Evolutionary conservation across 768 basidiomycete species (phyloP), one percentile per base, ranked within the genome.

Genomic region (Porpolomopsis calyptriformis): DNA sequence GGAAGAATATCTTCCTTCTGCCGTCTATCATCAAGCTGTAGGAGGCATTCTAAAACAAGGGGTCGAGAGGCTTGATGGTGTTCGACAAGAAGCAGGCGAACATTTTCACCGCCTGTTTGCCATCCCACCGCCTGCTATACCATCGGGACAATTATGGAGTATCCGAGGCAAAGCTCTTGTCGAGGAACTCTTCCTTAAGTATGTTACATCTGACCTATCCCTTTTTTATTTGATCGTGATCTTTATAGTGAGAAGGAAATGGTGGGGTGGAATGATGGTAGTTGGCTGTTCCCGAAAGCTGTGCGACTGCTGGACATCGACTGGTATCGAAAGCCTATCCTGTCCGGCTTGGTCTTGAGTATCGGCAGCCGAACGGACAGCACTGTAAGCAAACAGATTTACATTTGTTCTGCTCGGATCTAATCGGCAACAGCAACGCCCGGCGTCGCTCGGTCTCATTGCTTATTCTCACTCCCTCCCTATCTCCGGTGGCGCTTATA

Each of bases 21-120:
- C 64, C 16, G 71, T 68, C 47, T 85, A 77, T 58, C 76, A 78
- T 47, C 57, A 59, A 4, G 69, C 74, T 11, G 60, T 91, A 38
- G 73, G 72, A 11, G 80, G 80, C 0, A 74, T 92, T 38, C 68
- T 93, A 47, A 94, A 90, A 64, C 91, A 93, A 57, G 85, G 87
- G 4, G 79, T 87, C 23, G 94, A 97, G 62, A 73, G 90, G 55
- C 73, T 98, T 14, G 92, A 96, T 59, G 90, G 84, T 56, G 87
- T 97, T 40, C 75, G 94, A 37, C 85, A 83, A 48, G 78, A 76
- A 41, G 85, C 88, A 7, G 89, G 89, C 1, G 66, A 70, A 50
- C 70, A 76, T 51, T 68, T 91, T 51, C 36, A 69, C 45, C 60
- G 60, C 47, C 60, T 91, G 23, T 55, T 88, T 39, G 55, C 59